These are phyloP conservation scores for Croton laevigatus DNA, from an alignment of 441 rosid species.

Conservation along the genomic window DNA sequence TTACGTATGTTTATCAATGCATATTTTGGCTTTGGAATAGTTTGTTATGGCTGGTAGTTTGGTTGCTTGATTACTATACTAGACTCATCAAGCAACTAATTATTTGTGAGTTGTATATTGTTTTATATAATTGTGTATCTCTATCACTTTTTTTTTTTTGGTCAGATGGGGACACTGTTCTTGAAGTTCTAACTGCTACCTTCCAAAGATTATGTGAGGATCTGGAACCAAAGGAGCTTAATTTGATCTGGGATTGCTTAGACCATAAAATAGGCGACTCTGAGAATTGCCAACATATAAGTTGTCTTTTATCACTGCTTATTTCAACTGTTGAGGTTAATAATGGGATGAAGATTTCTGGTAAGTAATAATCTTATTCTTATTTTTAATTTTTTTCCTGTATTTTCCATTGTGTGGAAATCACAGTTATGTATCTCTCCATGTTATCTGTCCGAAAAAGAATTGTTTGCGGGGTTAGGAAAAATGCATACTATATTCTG, in stretches of 20 bases:
- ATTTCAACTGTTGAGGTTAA: constrained; percentile 49
- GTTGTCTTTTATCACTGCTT: constrained; percentile 55
- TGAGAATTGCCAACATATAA: constrained; percentile 41
- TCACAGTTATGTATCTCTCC: neutral
- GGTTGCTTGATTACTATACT: neutral
- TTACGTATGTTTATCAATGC: neutral
- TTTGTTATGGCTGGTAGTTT: neutral
- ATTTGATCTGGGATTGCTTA: constrained; percentile 58
- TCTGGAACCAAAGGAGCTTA: constrained; percentile 52
- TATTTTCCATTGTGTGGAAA: constrained; percentile 10
- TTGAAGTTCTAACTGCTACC: constrained; percentile 59
- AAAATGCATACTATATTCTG: neutral
- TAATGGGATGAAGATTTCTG: constrained; percentile 45
- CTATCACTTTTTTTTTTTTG: neutral
- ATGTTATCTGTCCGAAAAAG: neutral
- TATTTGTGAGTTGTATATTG: neutral
- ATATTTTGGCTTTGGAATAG: neutral
- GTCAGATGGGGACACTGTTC: constrained; percentile 56
- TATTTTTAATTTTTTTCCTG: constrained; percentile 18
- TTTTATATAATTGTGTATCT: neutral
- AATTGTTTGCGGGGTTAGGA: neutral
- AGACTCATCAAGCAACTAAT: neutral
- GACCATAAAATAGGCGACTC: constrained; percentile 44
- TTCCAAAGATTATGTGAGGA: constrained; percentile 65
- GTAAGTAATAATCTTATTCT: constrained; percentile 40